Conservation (phyloP, 495 filamentous ascomycete genomes). For the Tetracladium marchalianum region DNA sequence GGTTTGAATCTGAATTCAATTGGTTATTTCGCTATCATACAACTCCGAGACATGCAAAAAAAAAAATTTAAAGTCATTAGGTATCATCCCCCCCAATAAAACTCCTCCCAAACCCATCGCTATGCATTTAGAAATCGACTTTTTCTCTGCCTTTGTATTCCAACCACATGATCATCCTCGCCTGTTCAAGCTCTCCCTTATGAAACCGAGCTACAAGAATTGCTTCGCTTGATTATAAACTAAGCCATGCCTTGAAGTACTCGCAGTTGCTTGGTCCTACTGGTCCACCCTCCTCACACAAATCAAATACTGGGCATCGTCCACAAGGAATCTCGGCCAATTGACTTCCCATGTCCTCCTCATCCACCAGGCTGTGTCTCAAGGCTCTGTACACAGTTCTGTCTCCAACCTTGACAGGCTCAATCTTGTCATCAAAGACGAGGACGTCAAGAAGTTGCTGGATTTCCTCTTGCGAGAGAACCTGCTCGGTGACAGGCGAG, state of each 20-base stretch:
- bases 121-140: too few species aligned
- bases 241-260: slow-evolving; percentile 81
- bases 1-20: too few species aligned
- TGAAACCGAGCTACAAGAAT: slow-evolving; percentile 13
- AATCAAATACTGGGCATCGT: slow-evolving; percentile 82
- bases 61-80: too few species aligned
- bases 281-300: slow-evolving; percentile 80
- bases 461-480: slow-evolving; percentile 61
- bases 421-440: slow-evolving; percentile 69
- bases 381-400: slow-evolving; percentile 40
- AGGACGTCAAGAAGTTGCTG: slow-evolving; percentile 76
- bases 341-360: slow-evolving; percentile 21
- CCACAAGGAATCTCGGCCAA: slow-evolving; percentile 88
- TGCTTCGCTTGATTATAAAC: slow-evolving; percentile 5
- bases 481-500: slow-evolving; percentile 52
- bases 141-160: too few species aligned
- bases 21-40: too few species aligned
- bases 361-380: slow-evolving; percentile 26
- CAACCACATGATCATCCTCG: not conserved
- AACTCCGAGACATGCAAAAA: too few species aligned
- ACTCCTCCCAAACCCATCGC: too few species aligned
- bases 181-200: not conserved
- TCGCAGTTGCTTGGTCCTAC: slow-evolving; percentile 85
- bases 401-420: slow-evolving; percentile 43
- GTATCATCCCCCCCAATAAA: too few species aligned